phyloP scores from a whole-genome alignment of 345 rosid species.

The Gossypium longicalyx region DNA sequence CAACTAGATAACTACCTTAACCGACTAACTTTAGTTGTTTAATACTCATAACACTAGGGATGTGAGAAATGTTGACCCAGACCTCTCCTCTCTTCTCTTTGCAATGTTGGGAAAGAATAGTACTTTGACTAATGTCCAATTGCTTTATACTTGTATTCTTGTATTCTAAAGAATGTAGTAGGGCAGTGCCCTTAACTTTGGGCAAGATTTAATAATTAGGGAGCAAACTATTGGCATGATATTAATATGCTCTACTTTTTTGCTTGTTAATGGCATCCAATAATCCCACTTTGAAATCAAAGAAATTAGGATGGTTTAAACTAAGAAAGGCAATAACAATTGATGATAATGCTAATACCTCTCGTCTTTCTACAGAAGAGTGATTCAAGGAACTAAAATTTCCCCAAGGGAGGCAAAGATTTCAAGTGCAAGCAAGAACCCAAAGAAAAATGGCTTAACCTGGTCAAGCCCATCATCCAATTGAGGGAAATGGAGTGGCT shows the following conservation, averaged over 20 bases:
- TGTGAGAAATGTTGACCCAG: not conserved
- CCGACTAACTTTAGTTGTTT: too few relatives aligned
- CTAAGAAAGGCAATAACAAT: not conserved
- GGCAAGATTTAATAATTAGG: not conserved
- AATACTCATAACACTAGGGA: not conserved
- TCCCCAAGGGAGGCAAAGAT: slow-evolving; percentile 6
- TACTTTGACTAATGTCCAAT: slow-evolving; percentile 1
- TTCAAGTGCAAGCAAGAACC: not conserved
- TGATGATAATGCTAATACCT: not conserved
- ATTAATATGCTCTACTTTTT: not conserved
- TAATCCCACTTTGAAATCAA: not conserved
- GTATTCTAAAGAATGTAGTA: not conserved
- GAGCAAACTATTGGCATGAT: slow-evolving; percentile 3
- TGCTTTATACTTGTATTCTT: slow-evolving; percentile 1
- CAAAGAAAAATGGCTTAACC: not conserved
- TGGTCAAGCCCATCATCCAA: not conserved
- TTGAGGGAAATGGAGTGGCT: not conserved
- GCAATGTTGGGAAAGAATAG: not conserved
- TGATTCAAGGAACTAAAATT: not conserved
- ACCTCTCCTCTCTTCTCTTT: not conserved
- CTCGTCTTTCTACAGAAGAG: not conserved
- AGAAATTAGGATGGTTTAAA: not conserved
- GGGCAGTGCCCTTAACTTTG: not conserved
- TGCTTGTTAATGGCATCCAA: not conserved
- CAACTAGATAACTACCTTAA: too few relatives aligned